Evolutionary conservation across 441 rosid genomes (phyloP), one percentile per base, ranked within the genome.

Genomic region (Gossypium schwendimanii): DNA sequence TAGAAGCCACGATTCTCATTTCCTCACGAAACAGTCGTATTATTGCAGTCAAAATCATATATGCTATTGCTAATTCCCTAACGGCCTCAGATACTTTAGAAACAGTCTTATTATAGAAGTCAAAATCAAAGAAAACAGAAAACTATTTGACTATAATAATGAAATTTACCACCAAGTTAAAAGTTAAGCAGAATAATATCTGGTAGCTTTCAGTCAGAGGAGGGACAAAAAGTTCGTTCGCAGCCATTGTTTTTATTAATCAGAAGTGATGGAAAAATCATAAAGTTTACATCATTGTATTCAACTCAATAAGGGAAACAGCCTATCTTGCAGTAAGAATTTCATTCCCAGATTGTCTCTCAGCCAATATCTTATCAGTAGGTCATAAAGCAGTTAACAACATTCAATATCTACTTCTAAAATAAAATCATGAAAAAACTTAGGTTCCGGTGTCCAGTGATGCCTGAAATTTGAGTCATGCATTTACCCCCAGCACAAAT

Each of bases 401-500:
- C 50, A 53, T 20, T 31, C 24, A 50, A 50, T 8, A 26, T 49
- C n/a, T 49, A 21, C 10, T 67, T 12, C 24, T 67, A 26, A 8
- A 67, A 50, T 28, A 15, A 39, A 24, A 58, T 41, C 52, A 15
- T 41, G 23, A 39, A 71, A 59, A 41, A 14, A 33, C n/a, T 45
- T 36, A 12, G 73, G 72, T 65, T 75, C 49, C 8, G 44, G 18
- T 41, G 9, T 55, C 63, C 12, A 21, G 2, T 36, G 31, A 60
- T 47, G 17, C 10, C 52, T 9, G 39, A n/a, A 17, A 41, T 4
- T 69, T 71, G n/a, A 20, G 44, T 65, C 69, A 81, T 26, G 83
- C 77, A 72, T 82, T 85, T 65, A 81, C 82, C 24, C 86, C 84
- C 41, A 82, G 76, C 70, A 85, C 71, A 78, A 85, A 83, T 31